Base-by-base conservation (phyloP, 2,329 filamentous ascomycete genomes). In the Verticillium nonalfalfae region DNA sequence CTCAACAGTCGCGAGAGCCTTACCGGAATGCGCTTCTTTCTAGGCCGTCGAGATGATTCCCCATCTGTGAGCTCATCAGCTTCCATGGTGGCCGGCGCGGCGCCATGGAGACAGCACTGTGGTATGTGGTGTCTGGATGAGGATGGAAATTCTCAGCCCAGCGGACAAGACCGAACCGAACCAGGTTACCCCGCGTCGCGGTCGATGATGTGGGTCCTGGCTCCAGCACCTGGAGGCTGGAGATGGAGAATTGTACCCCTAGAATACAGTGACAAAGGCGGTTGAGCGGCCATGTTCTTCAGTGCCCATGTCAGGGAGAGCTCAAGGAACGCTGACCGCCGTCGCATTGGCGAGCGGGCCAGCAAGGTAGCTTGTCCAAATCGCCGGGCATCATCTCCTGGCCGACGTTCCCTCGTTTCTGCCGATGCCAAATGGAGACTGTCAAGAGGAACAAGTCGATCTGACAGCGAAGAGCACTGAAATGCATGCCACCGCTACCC, bases 1-100 rank as follows among this genome's bases (percentile, higher is more conserved):
- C 26, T 4, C 35, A 13, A 36, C 13, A 13, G 35, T 36, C 9
- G 35, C 9, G 13, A 6, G 10, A 9, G 33, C 36, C 55, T 6
- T 38, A 58, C 57, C 26, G 57, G 57, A 4, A 58, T 45, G 26
- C 57, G 36, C 39, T 45, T 58, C 57, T 58, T 58, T n/a, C 57
- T 33, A 2, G 57, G 6, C 18, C 54, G 3, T 4, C 6, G 18
- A 52, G n/a, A 9, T 11, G 45, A 52, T 11, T 10, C 45, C 45
- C 18, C 45, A 18, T 52, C 45, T 9, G 45, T 52, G 45, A 52
- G 45, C 18, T 52, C 45, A 7, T 26, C 45, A 9, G 18, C 45
- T 7, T 52, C 45, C 45, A 52, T 52, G 6, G 18, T 26, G 39
- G 6, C 39, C 15, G 15, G 4, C n/a, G 14, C 3, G 7, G 9